phyloP scores from a whole-genome alignment of 345 rosid species.

The Eucalyptus viminalis region DNA sequence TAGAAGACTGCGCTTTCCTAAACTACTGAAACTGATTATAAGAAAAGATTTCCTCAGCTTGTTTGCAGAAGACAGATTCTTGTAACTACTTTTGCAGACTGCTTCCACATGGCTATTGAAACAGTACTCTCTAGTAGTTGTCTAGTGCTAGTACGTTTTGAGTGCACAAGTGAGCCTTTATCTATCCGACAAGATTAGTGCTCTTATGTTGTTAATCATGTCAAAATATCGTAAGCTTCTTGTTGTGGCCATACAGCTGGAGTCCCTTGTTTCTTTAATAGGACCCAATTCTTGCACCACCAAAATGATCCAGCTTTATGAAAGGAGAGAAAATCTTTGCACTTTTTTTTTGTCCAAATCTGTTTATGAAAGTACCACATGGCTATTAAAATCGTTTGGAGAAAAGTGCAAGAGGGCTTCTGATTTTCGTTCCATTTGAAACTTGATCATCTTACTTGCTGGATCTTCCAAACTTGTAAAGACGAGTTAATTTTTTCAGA shows the following conservation, averaged over 20 bases:
- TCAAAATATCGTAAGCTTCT: not conserved
- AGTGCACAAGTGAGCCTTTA: not conserved
- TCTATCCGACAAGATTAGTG: not conserved
- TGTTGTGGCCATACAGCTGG: not conserved
- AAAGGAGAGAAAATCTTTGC: not conserved
- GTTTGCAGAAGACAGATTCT: not conserved
- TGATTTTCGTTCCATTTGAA: not conserved
- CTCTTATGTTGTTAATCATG: not conserved
- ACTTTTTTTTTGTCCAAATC: not conserved
- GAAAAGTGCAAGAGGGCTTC: not conserved
- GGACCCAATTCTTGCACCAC: not conserved
- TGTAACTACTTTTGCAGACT: not conserved
- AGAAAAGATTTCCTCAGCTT: not conserved
- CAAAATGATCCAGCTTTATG: not conserved
- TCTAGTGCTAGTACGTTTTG: not conserved
- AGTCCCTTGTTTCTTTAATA: not conserved
- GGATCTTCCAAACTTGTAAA: not conserved
- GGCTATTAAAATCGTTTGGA: not conserved
- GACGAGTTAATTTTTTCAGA: not conserved
- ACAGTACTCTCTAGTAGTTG: not conserved
- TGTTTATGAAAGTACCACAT: not conserved
- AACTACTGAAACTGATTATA: not conserved
- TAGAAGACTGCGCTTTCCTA: not conserved
- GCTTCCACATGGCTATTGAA: not conserved
- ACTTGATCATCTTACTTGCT: not conserved